Evolutionary conservation across 805 yeast species (phyloP).

Genomic region (Metschnikowia similis): DNA sequence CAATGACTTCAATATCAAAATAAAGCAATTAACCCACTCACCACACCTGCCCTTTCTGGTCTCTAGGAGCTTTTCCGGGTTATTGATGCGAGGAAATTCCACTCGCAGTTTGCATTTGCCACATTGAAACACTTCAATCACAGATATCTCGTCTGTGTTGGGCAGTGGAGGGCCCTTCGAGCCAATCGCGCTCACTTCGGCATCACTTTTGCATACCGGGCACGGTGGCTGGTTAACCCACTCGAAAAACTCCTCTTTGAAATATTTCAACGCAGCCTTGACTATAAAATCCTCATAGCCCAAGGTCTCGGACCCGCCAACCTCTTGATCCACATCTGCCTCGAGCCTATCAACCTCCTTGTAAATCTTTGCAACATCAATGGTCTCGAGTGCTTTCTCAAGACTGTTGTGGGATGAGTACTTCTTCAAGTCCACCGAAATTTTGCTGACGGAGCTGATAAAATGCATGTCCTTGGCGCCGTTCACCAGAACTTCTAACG

Average conservation of each 20-base stretch:
- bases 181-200: slow-evolving; percentile 38
- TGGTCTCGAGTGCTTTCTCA: slow-evolving; percentile 56
- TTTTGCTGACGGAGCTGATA: slow-evolving; percentile 2
- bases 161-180: slow-evolving; percentile 33
- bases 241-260: slow-evolving; percentile 70
- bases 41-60: slow-evolving; percentile 84
- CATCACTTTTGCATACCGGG: slow-evolving; percentile 41
- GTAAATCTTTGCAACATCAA: slow-evolving; percentile 59
- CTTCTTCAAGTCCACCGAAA: slow-evolving; percentile 4
- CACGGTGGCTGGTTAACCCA: slow-evolving; percentile 81
- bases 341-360: slow-evolving; percentile 50
- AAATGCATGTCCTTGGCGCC: slow-evolving; percentile 2
- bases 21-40: slow-evolving; percentile 88
- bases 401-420: slow-evolving; percentile 14
- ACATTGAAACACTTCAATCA: slow-evolving; percentile 66
- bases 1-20: slow-evolving; percentile 63
- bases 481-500: background rate
- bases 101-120: slow-evolving; percentile 40
- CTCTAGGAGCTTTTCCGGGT: slow-evolving; percentile 56
- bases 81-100: slow-evolving; percentile 75
- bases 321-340: background rate
- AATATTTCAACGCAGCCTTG: slow-evolving; percentile 36
- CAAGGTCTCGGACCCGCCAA: slow-evolving; percentile 4
- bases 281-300: slow-evolving; percentile 36
- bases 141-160: slow-evolving; percentile 44